phyloP scores from a whole-genome alignment of 441 rosid species.

The Aleurites moluccanus region DNA sequence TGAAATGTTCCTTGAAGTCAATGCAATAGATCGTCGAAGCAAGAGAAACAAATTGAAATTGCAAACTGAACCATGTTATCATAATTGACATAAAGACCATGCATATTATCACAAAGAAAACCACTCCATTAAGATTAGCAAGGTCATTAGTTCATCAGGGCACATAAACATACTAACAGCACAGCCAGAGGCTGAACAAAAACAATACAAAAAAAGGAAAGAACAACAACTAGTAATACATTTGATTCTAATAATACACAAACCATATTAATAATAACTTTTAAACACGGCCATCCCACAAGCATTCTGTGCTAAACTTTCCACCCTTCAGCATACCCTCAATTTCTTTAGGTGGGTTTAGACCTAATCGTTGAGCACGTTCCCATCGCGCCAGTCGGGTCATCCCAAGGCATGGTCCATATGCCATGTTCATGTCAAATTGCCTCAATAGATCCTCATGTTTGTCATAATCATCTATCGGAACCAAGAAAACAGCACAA shows the following conservation, averaged over 20 bases:
- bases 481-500: constrained; percentile 6
- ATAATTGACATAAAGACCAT: too few relatives aligned
- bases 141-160: constrained; percentile 1
- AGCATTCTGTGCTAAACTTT: constrained; percentile 38
- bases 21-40: not conserved
- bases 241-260: not conserved
- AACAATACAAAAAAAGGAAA: not conserved
- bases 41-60: not conserved
- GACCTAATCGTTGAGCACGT: constrained; percentile 55
- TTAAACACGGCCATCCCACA: constrained; percentile 63
- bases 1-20: not conserved
- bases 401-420: constrained; percentile 72
- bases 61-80: not conserved
- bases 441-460: constrained; percentile 49
- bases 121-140: constrained; percentile 15
- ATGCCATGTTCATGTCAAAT: constrained; percentile 68
- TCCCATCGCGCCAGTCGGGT: constrained; percentile 57
- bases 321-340: constrained; percentile 38
- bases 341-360: constrained; percentile 54
- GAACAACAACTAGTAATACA: not conserved
- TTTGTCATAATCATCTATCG: constrained; percentile 38
- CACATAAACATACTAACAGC: constrained; percentile 7
- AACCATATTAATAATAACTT: not conserved
- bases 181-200: constrained; percentile 38
- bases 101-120: not conserved